phyloP scores from a whole-genome alignment of 805 yeast genomes.

The Candida methanosorbosa region DNA sequence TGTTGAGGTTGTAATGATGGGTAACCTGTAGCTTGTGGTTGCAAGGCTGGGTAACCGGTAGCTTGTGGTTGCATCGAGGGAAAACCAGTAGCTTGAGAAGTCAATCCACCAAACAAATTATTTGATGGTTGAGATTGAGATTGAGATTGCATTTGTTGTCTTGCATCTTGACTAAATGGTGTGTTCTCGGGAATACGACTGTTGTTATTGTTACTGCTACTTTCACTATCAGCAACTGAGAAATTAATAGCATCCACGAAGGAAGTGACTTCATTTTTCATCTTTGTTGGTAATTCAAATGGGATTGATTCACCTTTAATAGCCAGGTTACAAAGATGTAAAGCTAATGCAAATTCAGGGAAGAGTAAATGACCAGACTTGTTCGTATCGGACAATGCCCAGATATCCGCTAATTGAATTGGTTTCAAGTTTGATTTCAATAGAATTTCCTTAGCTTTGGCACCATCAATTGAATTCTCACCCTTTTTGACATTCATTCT shows the following conservation, averaged over 20 bases:
- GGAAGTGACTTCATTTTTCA: slow-evolving; percentile 77
- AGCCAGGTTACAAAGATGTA: slow-evolving; percentile 75
- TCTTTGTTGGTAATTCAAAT: slow-evolving; percentile 55
- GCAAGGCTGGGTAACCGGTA: slow-evolving; percentile 36
- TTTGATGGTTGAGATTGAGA: slow-evolving; percentile 24
- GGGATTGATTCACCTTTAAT: slow-evolving; percentile 78
- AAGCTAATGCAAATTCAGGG: slow-evolving; percentile 90
- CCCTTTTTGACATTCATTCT: slow-evolving; percentile 66
- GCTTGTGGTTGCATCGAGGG: slow-evolving; percentile 36
- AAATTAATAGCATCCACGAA: slow-evolving; percentile 86
- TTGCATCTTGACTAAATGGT: slow-evolving; percentile 7
- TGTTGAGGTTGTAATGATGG: slow-evolving; percentile 26
- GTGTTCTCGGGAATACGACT: slow-evolving; percentile 1
- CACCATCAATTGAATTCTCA: slow-evolving; percentile 62
- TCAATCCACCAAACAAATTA: slow-evolving; percentile 15
- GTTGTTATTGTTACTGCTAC: slow-evolving; percentile 2
- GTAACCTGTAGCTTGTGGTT: slow-evolving; percentile 42
- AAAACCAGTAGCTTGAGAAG: slow-evolving; percentile 29
- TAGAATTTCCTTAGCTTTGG: slow-evolving; percentile 69
- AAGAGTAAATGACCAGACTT: slow-evolving; percentile 78
- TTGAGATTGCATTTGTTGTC: slow-evolving; percentile 17
- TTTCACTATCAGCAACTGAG: slow-evolving; percentile 47
- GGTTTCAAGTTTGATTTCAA: slow-evolving; percentile 75
- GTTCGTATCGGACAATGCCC: slow-evolving; percentile 88
- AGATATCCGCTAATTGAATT: slow-evolving; percentile 68